Conservation (phyloP, 495 filamentous ascomycete genomes). For the Daldinia vernicosa region DNA sequence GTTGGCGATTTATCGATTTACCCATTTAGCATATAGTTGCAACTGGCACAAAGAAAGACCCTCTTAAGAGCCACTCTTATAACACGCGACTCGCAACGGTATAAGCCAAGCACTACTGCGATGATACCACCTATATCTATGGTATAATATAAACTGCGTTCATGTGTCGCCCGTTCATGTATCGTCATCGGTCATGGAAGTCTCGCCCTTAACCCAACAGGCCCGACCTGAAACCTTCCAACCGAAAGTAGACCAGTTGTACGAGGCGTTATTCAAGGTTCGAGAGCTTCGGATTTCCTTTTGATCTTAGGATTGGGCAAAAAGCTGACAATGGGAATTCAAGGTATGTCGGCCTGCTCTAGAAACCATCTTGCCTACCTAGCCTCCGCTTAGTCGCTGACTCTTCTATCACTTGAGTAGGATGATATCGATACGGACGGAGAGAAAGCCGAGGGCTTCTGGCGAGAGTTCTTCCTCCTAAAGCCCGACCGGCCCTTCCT, state of each 20-base stretch:
- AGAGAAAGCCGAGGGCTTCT: constrained; percentile 87
- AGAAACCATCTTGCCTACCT: constrained; percentile 1
- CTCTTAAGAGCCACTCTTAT: neutral
- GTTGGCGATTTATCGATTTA: neutral
- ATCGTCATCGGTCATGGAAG: constrained; percentile 69
- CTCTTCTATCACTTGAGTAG: constrained; percentile 31
- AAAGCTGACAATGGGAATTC: constrained; percentile 41
- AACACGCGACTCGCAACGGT: neutral
- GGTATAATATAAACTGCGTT: constrained; percentile 8
- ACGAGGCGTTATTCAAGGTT: constrained; percentile 88
- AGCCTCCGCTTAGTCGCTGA: constrained; percentile 18
- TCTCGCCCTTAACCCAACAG: constrained; percentile 93
- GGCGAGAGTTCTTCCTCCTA: constrained; percentile 93
- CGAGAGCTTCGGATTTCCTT: constrained; percentile 36
- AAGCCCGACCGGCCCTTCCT: constrained; percentile 76
- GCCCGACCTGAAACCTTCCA: constrained; percentile 88
- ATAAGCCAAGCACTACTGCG: neutral
- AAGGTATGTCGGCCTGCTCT: constrained; percentile 41
- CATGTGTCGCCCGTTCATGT: constrained; percentile 18
- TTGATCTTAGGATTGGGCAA: constrained; percentile 23
- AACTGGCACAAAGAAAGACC: neutral
- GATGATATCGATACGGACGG: constrained; percentile 65
- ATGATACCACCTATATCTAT: neutral
- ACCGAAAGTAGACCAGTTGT: constrained; percentile 91
- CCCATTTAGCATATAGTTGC: neutral